Evolutionary conservation across 2,329 filamentous ascomycete genomes (phyloP).

Genomic region (Pseudopithomyces maydicus): DNA sequence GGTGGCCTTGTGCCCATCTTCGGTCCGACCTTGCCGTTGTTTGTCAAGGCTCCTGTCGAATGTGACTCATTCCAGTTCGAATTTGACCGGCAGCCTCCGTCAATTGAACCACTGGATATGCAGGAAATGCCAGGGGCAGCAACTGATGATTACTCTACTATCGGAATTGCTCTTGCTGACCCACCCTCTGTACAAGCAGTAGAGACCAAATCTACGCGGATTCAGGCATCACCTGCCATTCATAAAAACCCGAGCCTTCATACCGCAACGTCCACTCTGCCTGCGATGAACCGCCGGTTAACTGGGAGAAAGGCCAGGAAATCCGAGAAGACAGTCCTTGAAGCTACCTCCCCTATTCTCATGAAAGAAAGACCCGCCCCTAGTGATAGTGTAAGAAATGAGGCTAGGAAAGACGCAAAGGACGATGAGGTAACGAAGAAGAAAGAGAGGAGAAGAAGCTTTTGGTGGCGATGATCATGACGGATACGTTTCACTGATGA

Average conservation of each 20-base stretch:
- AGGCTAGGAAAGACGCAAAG: not conserved
- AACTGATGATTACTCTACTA: not conserved
- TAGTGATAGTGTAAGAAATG: not conserved
- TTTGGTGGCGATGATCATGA: not conserved
- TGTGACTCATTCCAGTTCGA: constrained; percentile 18
- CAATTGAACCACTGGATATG: not conserved
- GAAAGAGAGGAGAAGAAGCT: not conserved
- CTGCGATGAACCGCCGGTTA: not conserved
- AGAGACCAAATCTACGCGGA: not conserved
- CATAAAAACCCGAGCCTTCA: not conserved
- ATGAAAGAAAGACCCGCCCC: not conserved
- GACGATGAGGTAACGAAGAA: not conserved
- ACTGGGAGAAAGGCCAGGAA: not conserved
- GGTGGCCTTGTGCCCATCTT: constrained; percentile 34
- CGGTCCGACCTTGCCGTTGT: not conserved
- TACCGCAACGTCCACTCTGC: not conserved
- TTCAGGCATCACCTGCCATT: not conserved
- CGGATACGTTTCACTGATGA: not conserved
- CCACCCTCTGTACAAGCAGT: not conserved
- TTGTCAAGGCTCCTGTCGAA: constrained; percentile 8
- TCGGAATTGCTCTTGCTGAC: constrained; percentile 13
- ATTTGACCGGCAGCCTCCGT: constrained; percentile 5
- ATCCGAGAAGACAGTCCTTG: not conserved
- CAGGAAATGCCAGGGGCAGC: not conserved
- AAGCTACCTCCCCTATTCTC: not conserved